Conservation (phyloP, 768 basidiomycete genomes). For the Pisolithus tinctorius region DNA sequence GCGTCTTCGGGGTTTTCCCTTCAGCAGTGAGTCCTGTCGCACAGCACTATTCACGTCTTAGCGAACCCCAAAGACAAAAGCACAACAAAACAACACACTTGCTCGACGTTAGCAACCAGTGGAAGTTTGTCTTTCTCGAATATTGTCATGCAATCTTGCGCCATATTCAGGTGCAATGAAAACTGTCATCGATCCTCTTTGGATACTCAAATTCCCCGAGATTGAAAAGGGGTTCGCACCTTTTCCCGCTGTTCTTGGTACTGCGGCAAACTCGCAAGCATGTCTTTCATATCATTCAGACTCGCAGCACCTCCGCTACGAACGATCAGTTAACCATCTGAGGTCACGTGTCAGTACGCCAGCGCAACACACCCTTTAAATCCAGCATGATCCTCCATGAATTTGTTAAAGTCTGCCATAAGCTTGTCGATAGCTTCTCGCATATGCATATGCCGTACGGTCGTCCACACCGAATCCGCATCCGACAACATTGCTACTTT, state of each 20-base stretch:
- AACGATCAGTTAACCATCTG: constrained; percentile 3
- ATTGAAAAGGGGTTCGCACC: constrained; percentile 34
- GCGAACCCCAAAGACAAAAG: not conserved
- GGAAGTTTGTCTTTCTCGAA: constrained; percentile 87
- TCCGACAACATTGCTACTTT: constrained; percentile 85
- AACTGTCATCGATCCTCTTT: constrained; percentile 47
- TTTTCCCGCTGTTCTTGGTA: constrained; percentile 95
- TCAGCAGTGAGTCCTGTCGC: constrained; percentile 89
- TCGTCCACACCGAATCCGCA: constrained; percentile 83
- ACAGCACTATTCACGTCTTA: constrained; percentile 57
- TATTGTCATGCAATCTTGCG: constrained; percentile 92
- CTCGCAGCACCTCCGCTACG: constrained; percentile 73
- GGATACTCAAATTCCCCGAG: not conserved
- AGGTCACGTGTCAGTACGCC: constrained; percentile 1
- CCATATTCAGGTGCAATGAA: constrained; percentile 95
- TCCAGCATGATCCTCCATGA: constrained; percentile 89
- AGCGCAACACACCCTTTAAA: constrained; percentile 70
- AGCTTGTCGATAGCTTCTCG: constrained; percentile 96
- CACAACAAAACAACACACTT: constrained; percentile 38
- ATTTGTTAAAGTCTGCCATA: constrained; percentile 93
- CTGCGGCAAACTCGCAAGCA: constrained; percentile 92
- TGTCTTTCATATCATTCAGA: constrained; percentile 98
- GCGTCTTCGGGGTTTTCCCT: constrained; percentile 87
- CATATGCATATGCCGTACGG: constrained; percentile 97
- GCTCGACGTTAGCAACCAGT: constrained; percentile 82